A percentile compares a stretch with the other conserved stretches of the same genome.
phyloP scores from a whole-genome alignment of 2,329 filamentous ascomycete genomes.

The Penicillium nordicum region DNA sequence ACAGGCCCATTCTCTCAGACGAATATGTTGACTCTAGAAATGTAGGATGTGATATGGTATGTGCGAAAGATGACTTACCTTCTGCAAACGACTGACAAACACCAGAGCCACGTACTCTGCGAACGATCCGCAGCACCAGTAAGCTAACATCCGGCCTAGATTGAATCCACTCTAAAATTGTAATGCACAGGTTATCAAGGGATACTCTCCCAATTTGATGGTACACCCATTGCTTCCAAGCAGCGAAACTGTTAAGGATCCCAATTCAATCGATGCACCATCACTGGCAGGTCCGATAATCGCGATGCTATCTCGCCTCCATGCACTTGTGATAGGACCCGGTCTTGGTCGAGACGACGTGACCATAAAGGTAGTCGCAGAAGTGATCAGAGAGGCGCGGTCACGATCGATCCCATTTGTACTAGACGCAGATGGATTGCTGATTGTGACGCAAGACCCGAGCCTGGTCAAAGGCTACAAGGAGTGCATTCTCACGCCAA shows the following conservation, averaged over 20 bases:
- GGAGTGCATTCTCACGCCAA: slow-evolving; percentile 86
- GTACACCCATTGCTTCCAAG: slow-evolving; percentile 94
- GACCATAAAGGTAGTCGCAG: slow-evolving; percentile 81
- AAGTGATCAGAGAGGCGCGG: slow-evolving; percentile 74
- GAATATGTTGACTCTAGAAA: not conserved
- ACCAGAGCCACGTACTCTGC: slow-evolving; percentile 80
- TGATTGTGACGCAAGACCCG: slow-evolving; percentile 71
- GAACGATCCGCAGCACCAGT: slow-evolving; percentile 73
- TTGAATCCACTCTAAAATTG: not conserved
- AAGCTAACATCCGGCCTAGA: slow-evolving; percentile 12
- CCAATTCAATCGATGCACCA: slow-evolving; percentile 50
- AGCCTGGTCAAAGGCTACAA: slow-evolving; percentile 75
- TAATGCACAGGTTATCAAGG: slow-evolving; percentile 73
- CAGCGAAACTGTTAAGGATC: slow-evolving; percentile 50
- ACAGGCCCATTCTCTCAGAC: not conserved
- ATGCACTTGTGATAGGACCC: slow-evolving; percentile 89
- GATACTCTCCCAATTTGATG: slow-evolving; percentile 97
- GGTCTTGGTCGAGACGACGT: slow-evolving; percentile 84
- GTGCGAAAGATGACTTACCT: slow-evolving; percentile 11
- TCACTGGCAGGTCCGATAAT: slow-evolving; percentile 68
- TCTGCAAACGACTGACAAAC: slow-evolving; percentile 13
- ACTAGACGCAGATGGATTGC: slow-evolving; percentile 84
- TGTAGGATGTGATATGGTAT: slow-evolving; percentile 72
- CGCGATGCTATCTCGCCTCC: slow-evolving; percentile 77
- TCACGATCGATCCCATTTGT: slow-evolving; percentile 72